phyloP scores from a whole-genome alignment of 139 green algal genomes.

The Picochlorum sp. region DNA sequence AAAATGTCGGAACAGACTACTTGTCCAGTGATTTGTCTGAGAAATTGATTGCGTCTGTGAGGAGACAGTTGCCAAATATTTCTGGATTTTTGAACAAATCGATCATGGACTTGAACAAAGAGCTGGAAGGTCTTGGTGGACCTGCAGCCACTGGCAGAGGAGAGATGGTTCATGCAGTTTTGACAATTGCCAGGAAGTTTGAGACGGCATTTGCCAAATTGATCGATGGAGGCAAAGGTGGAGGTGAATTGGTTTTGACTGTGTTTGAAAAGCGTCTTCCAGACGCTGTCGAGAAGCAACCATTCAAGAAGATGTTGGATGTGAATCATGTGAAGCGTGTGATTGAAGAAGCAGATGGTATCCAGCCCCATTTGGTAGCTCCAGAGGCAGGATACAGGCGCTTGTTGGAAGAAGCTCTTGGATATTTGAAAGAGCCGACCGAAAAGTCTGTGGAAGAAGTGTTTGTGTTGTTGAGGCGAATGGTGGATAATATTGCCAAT shows the following conservation, averaged over 20 bases:
- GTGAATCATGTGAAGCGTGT: slow-evolving; percentile 78
- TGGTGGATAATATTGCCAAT: slow-evolving; percentile 62
- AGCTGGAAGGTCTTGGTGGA: slow-evolving; percentile 66
- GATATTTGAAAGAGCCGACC: slow-evolving; percentile 30
- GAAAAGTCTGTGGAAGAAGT: slow-evolving; percentile 64
- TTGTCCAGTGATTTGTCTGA: slow-evolving; percentile 67
- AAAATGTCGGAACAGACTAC: slow-evolving; percentile 64
- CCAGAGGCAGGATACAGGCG: slow-evolving; percentile 90
- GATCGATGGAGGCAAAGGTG: slow-evolving; percentile 75
- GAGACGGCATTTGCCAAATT: slow-evolving; percentile 70
- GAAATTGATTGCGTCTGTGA: slow-evolving; percentile 72
- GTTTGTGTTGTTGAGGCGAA: slow-evolving; percentile 73
- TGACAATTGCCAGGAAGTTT: slow-evolving; percentile 75
- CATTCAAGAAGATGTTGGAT: slow-evolving; percentile 79
- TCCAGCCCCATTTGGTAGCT: slow-evolving; percentile 95
- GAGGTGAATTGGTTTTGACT: slow-evolving; percentile 74
- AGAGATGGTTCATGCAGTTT: slow-evolving; percentile 84
- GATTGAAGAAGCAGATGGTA: slow-evolving; percentile 89
- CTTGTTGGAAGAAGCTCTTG: slow-evolving; percentile 67
- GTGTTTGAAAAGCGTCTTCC: slow-evolving; percentile 91
- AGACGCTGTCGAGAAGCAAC: slow-evolving; percentile 74
- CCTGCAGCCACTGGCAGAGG: slow-evolving; percentile 45
- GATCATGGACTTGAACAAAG: slow-evolving; percentile 58
- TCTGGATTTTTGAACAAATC: slow-evolving; percentile 62
- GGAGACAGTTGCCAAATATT: slow-evolving; percentile 78